phyloP scores from a whole-genome alignment of 2,329 filamentous ascomycete species.

The Fonsecaea monophora region DNA sequence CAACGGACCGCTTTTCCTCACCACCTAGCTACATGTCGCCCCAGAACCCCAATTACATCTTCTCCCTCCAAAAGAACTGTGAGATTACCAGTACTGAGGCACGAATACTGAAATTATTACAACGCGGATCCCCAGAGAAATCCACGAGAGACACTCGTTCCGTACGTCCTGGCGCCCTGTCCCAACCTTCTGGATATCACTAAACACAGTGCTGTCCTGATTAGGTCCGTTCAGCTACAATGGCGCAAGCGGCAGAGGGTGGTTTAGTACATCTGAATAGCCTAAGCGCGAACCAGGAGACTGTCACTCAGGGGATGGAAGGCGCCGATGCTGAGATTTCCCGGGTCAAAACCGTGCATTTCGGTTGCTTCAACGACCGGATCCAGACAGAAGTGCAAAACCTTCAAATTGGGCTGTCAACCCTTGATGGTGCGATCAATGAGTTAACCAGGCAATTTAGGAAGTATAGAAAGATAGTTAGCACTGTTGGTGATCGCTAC shows the following conservation, averaged over 20 bases:
- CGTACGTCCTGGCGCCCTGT: background rate
- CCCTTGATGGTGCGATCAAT: conserved; percentile 12
- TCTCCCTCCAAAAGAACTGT: background rate
- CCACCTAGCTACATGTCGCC: conserved; percentile 4
- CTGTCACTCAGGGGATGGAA: background rate
- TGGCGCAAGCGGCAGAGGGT: background rate
- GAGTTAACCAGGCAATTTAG: conserved; percentile 6
- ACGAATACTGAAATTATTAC: conserved; percentile 3
- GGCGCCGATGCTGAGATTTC: background rate
- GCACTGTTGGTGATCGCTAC: conserved; percentile 13
- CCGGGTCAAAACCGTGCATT: background rate
- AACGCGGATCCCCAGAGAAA: conserved; percentile 2
- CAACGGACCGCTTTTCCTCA: background rate
- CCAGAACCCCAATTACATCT: background rate
- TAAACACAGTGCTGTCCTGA: background rate
- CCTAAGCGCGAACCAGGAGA: background rate
- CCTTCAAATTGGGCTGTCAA: background rate
- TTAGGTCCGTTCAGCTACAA: conserved; percentile 1
- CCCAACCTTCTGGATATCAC: background rate
- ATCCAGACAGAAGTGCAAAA: conserved; percentile 3
- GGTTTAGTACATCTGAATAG: background rate
- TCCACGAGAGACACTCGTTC: conserved; percentile 3
- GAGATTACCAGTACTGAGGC: conserved; percentile 13
- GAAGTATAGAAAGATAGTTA: conserved; percentile 18
- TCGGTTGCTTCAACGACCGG: conserved; percentile 16